phyloP scores from a whole-genome alignment of 2,329 filamentous ascomycete genomes.

The Colletotrichum cereale region DNA sequence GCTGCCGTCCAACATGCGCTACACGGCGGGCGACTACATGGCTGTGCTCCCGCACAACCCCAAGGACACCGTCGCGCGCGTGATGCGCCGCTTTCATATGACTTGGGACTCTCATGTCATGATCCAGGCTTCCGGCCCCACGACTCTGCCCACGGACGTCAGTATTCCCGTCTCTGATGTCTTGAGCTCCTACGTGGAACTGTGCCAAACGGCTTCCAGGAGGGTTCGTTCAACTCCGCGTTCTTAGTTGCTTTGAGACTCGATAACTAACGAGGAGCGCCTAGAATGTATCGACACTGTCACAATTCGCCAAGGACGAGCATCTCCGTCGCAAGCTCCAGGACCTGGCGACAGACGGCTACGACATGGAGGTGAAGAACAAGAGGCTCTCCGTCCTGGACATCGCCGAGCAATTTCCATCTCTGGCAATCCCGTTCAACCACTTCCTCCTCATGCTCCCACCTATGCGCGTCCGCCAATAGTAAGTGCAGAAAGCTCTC shows the following conservation, averaged over 20 bases:
- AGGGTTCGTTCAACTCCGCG: slow-evolving; percentile 57
- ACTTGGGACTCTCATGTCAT: slow-evolving; percentile 77
- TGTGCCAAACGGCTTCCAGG: slow-evolving; percentile 79
- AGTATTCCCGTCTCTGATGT: slow-evolving; percentile 73
- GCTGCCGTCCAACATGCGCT: slow-evolving; percentile 74
- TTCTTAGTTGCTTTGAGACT: not conserved
- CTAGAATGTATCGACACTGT: slow-evolving; percentile 54
- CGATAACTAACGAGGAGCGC: slow-evolving; percentile 40
- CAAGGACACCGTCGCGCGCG: slow-evolving; percentile 69
- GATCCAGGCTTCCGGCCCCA: slow-evolving; percentile 65
- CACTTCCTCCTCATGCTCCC: slow-evolving; percentile 74
- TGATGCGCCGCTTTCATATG: slow-evolving; percentile 74
- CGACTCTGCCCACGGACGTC: slow-evolving; percentile 66
- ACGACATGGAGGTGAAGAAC: slow-evolving; percentile 53
- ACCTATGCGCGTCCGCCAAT: slow-evolving; percentile 64
- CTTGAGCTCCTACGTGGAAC: slow-evolving; percentile 78
- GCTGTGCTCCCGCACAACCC: slow-evolving; percentile 80
- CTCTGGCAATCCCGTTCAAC: slow-evolving; percentile 66
- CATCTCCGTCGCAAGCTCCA: slow-evolving; percentile 48
- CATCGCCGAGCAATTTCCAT: slow-evolving; percentile 68
- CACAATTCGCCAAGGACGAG: slow-evolving; percentile 50
- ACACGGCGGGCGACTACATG: slow-evolving; percentile 82
- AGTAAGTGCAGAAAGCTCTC: slow-evolving; percentile 40
- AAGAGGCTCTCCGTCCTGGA: slow-evolving; percentile 71
- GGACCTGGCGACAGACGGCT: slow-evolving; percentile 53